A percentile compares a stretch with the other conserved stretches of the same genome.
Conservation (phyloP, 768 basidiomycete genomes). For the Lentinula lateritia region DNA sequence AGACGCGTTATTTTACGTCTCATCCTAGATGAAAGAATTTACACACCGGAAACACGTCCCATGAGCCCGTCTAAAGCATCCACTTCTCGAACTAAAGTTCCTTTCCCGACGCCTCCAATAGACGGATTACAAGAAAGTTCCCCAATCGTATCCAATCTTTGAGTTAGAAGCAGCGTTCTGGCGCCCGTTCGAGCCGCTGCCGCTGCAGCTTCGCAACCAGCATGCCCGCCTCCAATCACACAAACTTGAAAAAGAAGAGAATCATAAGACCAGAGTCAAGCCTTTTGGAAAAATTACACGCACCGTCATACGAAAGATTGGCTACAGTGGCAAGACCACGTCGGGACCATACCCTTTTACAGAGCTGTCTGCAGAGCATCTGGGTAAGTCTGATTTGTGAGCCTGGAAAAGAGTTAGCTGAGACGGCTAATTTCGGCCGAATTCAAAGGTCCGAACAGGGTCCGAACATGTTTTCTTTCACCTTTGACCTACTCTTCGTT, state of each 20-base stretch:
- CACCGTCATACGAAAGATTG: not conserved
- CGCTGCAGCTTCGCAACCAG: slow-evolving; percentile 91
- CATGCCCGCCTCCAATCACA: slow-evolving; percentile 89
- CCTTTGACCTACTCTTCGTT: too few species aligned
- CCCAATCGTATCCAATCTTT: slow-evolving; percentile 76
- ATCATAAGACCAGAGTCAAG: not conserved
- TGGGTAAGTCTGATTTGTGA: not conserved
- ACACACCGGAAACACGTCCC: slow-evolving; percentile 72
- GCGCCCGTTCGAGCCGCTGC: slow-evolving; percentile 83
- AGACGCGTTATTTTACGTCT: not conserved
- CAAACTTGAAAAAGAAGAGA: slow-evolving; percentile 42
- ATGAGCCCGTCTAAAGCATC: slow-evolving; percentile 89
- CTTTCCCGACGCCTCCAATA: slow-evolving; percentile 89
- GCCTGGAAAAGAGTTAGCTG: too few species aligned
- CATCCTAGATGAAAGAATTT: not conserved
- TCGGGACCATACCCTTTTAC: not conserved
- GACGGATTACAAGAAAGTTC: slow-evolving; percentile 88
- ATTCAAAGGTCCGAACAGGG: not conserved
- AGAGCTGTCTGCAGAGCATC: not conserved
- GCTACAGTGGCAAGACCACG: not conserved
- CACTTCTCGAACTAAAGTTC: slow-evolving; percentile 84
- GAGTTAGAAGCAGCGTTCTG: slow-evolving; percentile 75
- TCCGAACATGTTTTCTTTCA: too few species aligned
- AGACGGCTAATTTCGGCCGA: not conserved
- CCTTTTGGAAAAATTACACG: not conserved